phyloP scores from a whole-genome alignment of 345 rosid genomes.

The Durio zibethinus region DNA sequence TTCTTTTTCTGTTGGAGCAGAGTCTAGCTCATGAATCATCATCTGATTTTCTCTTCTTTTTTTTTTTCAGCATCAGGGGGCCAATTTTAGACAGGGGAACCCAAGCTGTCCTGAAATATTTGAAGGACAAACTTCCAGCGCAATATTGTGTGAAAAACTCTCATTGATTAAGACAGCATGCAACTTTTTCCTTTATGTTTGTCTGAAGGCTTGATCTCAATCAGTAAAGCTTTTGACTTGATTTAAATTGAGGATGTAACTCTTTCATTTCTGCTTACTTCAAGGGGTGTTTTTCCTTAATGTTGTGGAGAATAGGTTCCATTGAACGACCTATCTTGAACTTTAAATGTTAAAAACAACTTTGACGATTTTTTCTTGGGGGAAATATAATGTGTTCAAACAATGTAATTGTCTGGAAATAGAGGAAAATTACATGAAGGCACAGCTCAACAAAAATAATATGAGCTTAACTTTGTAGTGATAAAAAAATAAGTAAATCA shows the following conservation, averaged over 20 bases:
- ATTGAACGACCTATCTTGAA: too few species aligned
- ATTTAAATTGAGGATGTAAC: background rate
- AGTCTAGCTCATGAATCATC: background rate
- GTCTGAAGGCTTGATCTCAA: background rate
- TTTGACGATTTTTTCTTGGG: too few species aligned
- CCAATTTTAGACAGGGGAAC: conserved; percentile 79
- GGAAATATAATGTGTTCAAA: too few species aligned
- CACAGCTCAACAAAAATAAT: too few species aligned
- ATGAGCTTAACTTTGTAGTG: too few species aligned
- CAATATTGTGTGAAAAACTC: conserved; percentile 21
- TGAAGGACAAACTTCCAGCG: conserved; percentile 77
- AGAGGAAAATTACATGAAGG: too few species aligned
- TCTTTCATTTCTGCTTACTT: background rate
- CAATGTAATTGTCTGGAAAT: too few species aligned
- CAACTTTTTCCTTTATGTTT: background rate
- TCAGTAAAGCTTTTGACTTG: background rate
- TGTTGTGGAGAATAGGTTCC: too few species aligned
- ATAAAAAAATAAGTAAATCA: too few species aligned
- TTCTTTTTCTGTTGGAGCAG: background rate
- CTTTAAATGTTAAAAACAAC: too few species aligned
- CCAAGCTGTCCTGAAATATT: conserved; percentile 70
- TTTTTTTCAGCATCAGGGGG: conserved; percentile 68
- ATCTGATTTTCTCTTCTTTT: background rate
- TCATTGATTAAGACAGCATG: background rate
- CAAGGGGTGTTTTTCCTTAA: too few species aligned